phyloP scores from a whole-genome alignment of 2,329 filamentous ascomycete genomes.

The Trichoderma cornu-damae region DNA sequence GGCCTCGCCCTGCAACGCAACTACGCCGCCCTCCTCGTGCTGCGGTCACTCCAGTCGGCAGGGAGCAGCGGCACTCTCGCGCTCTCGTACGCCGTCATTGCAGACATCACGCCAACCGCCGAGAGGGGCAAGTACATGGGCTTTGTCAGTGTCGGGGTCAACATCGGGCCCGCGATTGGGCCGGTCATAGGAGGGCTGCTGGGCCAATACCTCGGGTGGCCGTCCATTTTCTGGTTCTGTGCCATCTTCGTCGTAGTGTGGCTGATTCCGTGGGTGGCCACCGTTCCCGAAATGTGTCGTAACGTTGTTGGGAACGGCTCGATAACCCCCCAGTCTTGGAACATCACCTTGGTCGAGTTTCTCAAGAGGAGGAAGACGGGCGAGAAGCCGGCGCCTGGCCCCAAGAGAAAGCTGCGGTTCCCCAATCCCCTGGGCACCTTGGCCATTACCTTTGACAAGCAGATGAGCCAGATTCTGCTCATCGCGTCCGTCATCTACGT shows the following conservation, averaged over 20 bases:
- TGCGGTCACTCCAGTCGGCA: constrained; percentile 58
- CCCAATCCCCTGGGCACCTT: constrained; percentile 56
- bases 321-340: constrained; percentile 52
- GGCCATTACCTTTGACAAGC: constrained; percentile 51
- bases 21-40: constrained; percentile 53
- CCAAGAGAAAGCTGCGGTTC: constrained; percentile 42
- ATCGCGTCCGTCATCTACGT: constrained; percentile 53
- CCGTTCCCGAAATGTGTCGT: constrained; percentile 56
- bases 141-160: constrained; percentile 54
- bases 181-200: constrained; percentile 62
- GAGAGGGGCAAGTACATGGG: constrained; percentile 72
- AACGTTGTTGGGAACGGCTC: constrained; percentile 60
- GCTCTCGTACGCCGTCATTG: constrained; percentile 64
- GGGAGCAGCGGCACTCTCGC: constrained; percentile 67
- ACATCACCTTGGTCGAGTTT: constrained; percentile 52
- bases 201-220: constrained; percentile 59
- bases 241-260: constrained; percentile 49
- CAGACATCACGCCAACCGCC: constrained; percentile 62
- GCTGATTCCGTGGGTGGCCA: constrained; percentile 49
- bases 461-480: constrained; percentile 49
- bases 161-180: constrained; percentile 50
- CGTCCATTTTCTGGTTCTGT: constrained; percentile 66
- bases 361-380: constrained; percentile 34
- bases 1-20: constrained; percentile 54
- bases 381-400: constrained; percentile 33